A percentile compares a stretch with the other conserved stretches of the same genome.
phyloP scores from a whole-genome alignment of 371 early-diverging fungal species.

The Rhizopus sp. region DNA sequence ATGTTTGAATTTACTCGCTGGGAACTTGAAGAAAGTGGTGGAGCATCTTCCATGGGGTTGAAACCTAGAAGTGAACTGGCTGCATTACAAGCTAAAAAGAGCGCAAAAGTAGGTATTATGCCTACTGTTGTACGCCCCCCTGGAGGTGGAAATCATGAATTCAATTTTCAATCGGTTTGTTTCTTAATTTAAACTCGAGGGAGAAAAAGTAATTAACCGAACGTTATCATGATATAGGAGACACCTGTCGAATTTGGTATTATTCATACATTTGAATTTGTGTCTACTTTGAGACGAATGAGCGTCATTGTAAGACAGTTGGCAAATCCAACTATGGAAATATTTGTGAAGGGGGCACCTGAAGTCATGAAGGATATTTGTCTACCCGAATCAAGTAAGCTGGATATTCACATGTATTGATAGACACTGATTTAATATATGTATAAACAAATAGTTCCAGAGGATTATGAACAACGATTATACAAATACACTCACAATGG shows the following conservation, averaged over 20 bases:
- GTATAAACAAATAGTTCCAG: conserved; percentile 61
- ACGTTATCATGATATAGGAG: background rate
- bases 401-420: conserved; percentile 16
- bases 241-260: conserved; percentile 83
- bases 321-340: conserved; percentile 72
- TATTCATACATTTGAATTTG: conserved; percentile 95
- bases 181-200: background rate
- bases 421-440: background rate
- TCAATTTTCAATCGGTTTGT: conserved; percentile 28
- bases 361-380: conserved; percentile 93
- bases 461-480: conserved; percentile 79
- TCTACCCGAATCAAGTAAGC: conserved; percentile 61
- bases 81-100: conserved; percentile 35
- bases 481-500: conserved; percentile 91
- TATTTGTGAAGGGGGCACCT: conserved; percentile 97
- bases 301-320: conserved; percentile 87
- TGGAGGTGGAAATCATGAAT: conserved; percentile 44
- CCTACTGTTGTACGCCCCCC: conserved; percentile 92
- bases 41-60: conserved; percentile 38
- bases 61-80: conserved; percentile 42
- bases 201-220: background rate
- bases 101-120: conserved; percentile 61
- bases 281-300: conserved; percentile 91
- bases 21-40: conserved; percentile 86
- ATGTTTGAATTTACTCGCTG: conserved; percentile 98